A percentile compares a stretch with the other conserved stretches of the same genome.
phyloP scores from a whole-genome alignment of 768 basidiomycete genomes.

The Kwoniella sp. region DNA sequence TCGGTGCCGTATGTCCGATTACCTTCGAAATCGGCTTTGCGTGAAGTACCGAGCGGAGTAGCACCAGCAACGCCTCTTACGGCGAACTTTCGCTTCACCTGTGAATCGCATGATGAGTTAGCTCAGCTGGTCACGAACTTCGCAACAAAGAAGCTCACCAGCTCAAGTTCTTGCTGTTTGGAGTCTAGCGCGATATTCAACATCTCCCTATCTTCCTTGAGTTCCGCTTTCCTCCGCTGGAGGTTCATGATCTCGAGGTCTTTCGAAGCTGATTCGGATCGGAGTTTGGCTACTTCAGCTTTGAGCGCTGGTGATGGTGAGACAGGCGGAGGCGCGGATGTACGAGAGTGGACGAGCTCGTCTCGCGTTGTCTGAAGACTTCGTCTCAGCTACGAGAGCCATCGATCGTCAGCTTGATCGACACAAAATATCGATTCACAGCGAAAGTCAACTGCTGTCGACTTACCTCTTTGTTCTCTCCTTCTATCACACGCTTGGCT shows the following conservation, averaged over 20 bases:
- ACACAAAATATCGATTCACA: no score
- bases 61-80: slow-evolving; percentile 50
- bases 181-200: slow-evolving; percentile 89
- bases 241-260: slow-evolving; percentile 77
- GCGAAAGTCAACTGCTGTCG: not conserved
- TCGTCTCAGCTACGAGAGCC: not conserved
- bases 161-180: slow-evolving; percentile 89
- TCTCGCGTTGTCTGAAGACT: slow-evolving; percentile 2
- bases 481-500: slow-evolving; percentile 61
- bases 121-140: not conserved
- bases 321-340: not conserved
- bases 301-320: not conserved
- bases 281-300: slow-evolving; percentile 57
- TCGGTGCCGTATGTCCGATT: not conserved
- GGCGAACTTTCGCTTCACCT: slow-evolving; percentile 54
- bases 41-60: slow-evolving; percentile 32
- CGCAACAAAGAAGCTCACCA: slow-evolving; percentile 64
- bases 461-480: slow-evolving; percentile 35
- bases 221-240: slow-evolving; percentile 66
- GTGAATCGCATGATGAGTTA: not conserved
- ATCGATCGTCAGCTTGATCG: no score
- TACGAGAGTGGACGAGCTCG: not conserved
- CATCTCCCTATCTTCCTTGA: slow-evolving; percentile 77
- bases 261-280: slow-evolving; percentile 79
- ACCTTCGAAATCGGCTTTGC: slow-evolving; percentile 7